These are phyloP conservation scores for Singerocomus rubriflavus DNA, from an alignment of 1,284 basidiomycete species.

Conservation along the genomic window DNA sequence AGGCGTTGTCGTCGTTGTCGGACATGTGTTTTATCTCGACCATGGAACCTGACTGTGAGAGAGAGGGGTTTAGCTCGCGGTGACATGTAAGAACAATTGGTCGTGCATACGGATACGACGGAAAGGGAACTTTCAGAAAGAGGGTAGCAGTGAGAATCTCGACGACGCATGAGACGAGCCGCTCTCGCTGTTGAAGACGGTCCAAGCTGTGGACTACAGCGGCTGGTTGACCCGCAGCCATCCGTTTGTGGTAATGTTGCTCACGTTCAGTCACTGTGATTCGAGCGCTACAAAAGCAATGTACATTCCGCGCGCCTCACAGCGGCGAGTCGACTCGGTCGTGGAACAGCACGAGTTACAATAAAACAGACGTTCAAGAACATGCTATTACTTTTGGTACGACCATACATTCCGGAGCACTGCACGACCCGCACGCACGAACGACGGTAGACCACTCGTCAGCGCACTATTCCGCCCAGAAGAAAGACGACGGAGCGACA, in stretches of 20 bases:
- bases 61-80: constrained; percentile 10
- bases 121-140: constrained; percentile 41
- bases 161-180: constrained; percentile 20
- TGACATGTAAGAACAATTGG: not conserved
- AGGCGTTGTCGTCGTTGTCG: constrained; percentile 24
- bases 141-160: constrained; percentile 30
- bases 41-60: constrained; percentile 64
- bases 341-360: constrained; percentile 19
- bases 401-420: constrained; percentile 78
- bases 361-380: constrained; percentile 16
- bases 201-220: constrained; percentile 12
- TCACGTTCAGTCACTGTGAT: not conserved
- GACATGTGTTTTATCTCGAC: constrained; percentile 66
- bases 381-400: constrained; percentile 59
- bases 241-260: constrained; percentile 25
- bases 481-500: constrained; percentile 25
- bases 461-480: not conserved
- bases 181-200: not conserved
- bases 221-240: constrained; percentile 4
- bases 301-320: not conserved
- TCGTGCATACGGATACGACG: constrained; percentile 39
- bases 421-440: constrained; percentile 26
- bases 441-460: constrained; percentile 4
- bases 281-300: not conserved
- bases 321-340: not conserved